phyloP scores from a whole-genome alignment of 305 asterid species.

The Rubia peregrina region DNA sequence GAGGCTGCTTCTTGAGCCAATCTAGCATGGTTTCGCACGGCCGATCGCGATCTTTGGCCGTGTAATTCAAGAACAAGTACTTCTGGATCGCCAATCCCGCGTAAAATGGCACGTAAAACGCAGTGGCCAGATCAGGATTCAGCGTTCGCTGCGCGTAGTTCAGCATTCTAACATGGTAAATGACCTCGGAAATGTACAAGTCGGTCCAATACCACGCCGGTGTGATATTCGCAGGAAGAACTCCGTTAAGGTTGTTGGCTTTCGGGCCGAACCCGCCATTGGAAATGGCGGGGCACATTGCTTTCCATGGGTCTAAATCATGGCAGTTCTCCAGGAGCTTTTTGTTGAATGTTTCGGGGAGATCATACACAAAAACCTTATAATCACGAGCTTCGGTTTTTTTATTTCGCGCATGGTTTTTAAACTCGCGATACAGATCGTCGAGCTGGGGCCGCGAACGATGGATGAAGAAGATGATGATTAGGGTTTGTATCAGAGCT shows the following conservation, averaged over 20 bases:
- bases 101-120: conserved; percentile 19
- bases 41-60: conserved; percentile 15
- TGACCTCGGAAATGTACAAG: conserved; percentile 15
- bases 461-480: not conserved
- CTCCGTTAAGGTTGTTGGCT: conserved; percentile 14
- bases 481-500: not conserved
- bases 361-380: conserved; percentile 13
- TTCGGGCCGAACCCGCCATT: conserved; percentile 17
- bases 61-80: conserved; percentile 8
- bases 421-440: not conserved
- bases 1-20: conserved; percentile 45
- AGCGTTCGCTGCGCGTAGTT: conserved; percentile 11
- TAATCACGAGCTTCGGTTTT: not conserved
- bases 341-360: conserved; percentile 11
- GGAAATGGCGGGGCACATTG: conserved; percentile 12
- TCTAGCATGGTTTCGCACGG: conserved; percentile 40
- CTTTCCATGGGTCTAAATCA: conserved; percentile 14
- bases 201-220: conserved; percentile 22
- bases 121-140: conserved; percentile 15
- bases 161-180: conserved; percentile 13
- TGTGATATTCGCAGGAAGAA: conserved; percentile 5
- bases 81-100: conserved; percentile 15
- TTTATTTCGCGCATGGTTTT: not conserved
- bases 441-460: not conserved
- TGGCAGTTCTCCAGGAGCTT: conserved; percentile 10